A percentile compares a stretch with the other conserved stretches of the same genome.
Evolutionary conservation across 2,329 filamentous ascomycete genomes (phyloP).

Genomic region (Cladosporium halotolerans): DNA sequence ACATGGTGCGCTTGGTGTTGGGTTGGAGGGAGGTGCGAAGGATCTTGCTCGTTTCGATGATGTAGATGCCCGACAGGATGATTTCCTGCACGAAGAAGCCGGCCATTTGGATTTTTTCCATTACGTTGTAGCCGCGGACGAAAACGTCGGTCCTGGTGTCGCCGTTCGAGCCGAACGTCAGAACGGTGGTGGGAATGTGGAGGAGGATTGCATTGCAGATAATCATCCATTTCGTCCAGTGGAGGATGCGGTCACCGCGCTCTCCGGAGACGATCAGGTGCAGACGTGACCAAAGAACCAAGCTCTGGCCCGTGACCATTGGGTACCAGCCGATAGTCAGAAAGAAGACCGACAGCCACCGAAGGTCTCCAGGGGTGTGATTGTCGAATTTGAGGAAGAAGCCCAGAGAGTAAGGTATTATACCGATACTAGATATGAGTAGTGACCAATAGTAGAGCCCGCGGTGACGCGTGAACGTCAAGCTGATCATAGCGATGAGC

Average conservation of each 20-base stretch:
- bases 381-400: conserved; percentile 42
- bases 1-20: conserved; percentile 26
- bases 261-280: conserved; percentile 46
- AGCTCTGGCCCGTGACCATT: conserved; percentile 57
- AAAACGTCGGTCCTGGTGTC: conserved; percentile 22
- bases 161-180: conserved; percentile 49
- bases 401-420: conserved; percentile 43
- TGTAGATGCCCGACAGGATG: conserved; percentile 27
- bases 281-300: conserved; percentile 58
- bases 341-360: conserved; percentile 19
- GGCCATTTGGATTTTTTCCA: conserved; percentile 42
- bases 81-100: conserved; percentile 38
- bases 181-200: conserved; percentile 49
- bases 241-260: conserved; percentile 44
- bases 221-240: conserved; percentile 52
- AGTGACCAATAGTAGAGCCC: conserved; percentile 48
- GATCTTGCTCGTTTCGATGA: conserved; percentile 25
- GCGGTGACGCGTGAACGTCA: conserved; percentile 42
- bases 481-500: conserved; percentile 40
- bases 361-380: conserved; percentile 29
- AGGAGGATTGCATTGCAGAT: conserved; percentile 48
- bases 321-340: conserved; percentile 50
- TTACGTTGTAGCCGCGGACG: conserved; percentile 35
- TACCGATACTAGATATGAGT: conserved; percentile 37
- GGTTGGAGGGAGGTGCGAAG: conserved; percentile 16